Evolutionary conservation across 345 rosid species (phyloP).

Genomic region (Sisymbrium altissimum): DNA sequence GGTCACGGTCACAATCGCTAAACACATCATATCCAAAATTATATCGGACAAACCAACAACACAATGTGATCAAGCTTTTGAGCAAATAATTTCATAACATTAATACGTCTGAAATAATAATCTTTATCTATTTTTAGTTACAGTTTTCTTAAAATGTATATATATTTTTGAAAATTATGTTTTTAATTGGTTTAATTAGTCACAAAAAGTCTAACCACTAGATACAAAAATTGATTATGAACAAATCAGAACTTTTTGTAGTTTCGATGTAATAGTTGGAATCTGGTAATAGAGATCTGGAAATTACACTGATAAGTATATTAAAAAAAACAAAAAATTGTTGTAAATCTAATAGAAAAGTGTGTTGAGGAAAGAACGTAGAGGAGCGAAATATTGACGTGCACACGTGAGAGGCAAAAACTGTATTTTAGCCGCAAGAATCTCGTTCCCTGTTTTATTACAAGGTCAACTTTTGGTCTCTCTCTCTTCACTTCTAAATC

Average conservation of each 20-base stretch:
- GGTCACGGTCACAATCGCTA: no score
- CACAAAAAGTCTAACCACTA: neutral
- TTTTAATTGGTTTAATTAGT: neutral
- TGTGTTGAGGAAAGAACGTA: constrained; percentile 11
- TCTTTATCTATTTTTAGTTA: no score
- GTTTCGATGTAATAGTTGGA: constrained; percentile 33
- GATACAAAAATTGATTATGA: neutral
- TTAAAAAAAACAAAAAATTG: neutral
- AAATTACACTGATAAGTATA: constrained; percentile 6
- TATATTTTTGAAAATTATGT: neutral
- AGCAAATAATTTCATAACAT: no score
- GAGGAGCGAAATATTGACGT: constrained; percentile 33
- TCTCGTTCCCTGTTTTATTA: constrained; percentile 36
- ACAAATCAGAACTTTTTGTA: constrained; percentile 13
- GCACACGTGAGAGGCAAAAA: constrained; percentile 40
- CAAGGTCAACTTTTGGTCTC: constrained; percentile 42
- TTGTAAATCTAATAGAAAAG: constrained; percentile 13
- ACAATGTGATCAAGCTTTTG: no score
- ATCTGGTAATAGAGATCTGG: constrained; percentile 28
- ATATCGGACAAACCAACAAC: no score
- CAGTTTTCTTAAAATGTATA: no score
- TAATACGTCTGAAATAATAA: no score
- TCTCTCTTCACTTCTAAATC: constrained; percentile 19
- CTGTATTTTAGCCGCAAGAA: constrained; percentile 34
- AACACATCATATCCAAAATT: no score